Percentiles rank a stretch among this genome's conserved stretches.
These are phyloP conservation scores for Thalia dealbata DNA, from an alignment of 176 grass and related monocot species.

Conservation along the genomic window DNA sequence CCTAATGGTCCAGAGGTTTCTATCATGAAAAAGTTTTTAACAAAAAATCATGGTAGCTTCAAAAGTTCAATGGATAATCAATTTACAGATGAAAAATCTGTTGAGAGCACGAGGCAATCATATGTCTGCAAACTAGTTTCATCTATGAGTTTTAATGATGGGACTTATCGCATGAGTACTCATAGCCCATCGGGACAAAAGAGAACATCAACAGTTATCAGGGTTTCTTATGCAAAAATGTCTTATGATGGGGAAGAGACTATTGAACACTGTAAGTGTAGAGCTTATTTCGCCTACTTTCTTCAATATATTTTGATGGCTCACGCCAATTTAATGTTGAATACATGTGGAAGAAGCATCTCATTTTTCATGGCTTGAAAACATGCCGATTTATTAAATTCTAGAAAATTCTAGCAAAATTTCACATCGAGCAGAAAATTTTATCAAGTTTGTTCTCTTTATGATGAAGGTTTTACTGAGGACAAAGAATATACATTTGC, in stretches of 20 bases:
- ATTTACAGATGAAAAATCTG: constrained; percentile 43
- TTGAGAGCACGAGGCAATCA: constrained; percentile 43
- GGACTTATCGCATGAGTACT: constrained; percentile 30
- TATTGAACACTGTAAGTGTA: constrained; percentile 43
- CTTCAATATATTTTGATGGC: not conserved
- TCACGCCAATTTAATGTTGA: not conserved
- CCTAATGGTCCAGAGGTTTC: constrained; percentile 18
- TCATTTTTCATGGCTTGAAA: no score
- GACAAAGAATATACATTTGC: not conserved
- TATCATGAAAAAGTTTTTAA: constrained; percentile 22
- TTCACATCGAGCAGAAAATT: not conserved
- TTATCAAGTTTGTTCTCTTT: not conserved
- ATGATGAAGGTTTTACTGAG: not conserved
- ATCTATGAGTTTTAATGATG: constrained; percentile 90
- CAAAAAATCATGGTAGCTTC: constrained; percentile 39
- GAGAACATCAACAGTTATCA: constrained; percentile 67
- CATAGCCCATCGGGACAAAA: constrained; percentile 43
- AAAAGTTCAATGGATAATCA: constrained; percentile 47
- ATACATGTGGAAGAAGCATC: not conserved
- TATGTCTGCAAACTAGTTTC: constrained; percentile 53
- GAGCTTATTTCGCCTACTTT: not conserved
- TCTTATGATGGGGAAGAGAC: constrained; percentile 51
- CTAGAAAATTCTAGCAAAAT: not conserved
- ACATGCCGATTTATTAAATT: no score
- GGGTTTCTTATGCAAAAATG: constrained; percentile 67